Evolutionary conservation across 495 filamentous ascomycete species (phyloP), one percentile per base, ranked within the genome.

Genomic region (Penicillium mononematosum): DNA sequence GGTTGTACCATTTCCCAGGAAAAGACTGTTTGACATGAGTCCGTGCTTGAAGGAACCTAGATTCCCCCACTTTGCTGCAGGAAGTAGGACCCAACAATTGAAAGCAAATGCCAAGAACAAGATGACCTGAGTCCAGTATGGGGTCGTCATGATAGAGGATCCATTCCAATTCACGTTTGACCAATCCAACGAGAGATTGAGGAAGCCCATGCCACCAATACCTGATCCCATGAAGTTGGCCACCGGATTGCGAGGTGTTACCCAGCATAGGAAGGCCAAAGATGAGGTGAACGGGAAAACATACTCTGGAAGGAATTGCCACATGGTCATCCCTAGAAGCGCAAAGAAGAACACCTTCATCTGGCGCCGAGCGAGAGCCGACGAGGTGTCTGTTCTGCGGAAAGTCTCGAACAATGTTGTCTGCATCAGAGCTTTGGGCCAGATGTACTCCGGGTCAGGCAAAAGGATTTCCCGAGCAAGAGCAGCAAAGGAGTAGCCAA

Each of bases 201-300:
- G 68, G 54, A 83, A 77, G 0, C 82, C 81, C 81, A 85, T 83
- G 9, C 81, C 82, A 1, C 82, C 81, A 20, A 82, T 68, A 0
- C 82, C 82, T 6, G 77, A 77, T 4, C 82, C 82, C 20, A 83
- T 74, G 57, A 83, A 85, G 61, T 85, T 85, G 61, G 79, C 81
- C 3, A 80, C 71, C 7, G 72, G 63, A 58, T 82, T 83, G 17
- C 72, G 71, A 8, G 81, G 81, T 7, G 82, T 81, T 14, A 85
- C 80, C 82, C 82, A 83, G 69, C 82, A 85, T n/a, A 85, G 72
- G 49, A 83, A 83, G 3, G 82, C 79, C 11, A 85, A 69, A 0
- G 82, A 85, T n/a, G 74, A 78, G 12, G 79, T 64, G 55, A 83
- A 78, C 0, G 80, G 81, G 57, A 85, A 85, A 14, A 78, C 74